Conservation (phyloP, 2,329 filamentous ascomycete species). For the Didymella keratinophila region DNA sequence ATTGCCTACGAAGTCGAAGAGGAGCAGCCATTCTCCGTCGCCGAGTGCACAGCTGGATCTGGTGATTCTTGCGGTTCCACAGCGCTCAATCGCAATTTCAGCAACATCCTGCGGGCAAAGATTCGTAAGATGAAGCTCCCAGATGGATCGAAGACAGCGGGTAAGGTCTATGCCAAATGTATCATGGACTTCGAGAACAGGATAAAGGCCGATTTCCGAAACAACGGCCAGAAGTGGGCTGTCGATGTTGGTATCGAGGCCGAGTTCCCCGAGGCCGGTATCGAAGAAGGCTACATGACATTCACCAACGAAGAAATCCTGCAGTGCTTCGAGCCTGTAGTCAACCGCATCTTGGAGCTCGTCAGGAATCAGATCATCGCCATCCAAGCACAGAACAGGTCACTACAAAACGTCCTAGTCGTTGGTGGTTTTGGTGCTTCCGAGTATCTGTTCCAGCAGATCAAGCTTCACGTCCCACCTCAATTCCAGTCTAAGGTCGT, state of each 20-base stretch:
- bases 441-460: conserved; percentile 99
- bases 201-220: conserved; percentile 99
- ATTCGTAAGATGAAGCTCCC: conserved; percentile 99
- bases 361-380: conserved; percentile 99
- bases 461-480: conserved; percentile 96
- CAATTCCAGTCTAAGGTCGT: conserved; percentile 99
- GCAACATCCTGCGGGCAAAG: conserved; percentile 96
- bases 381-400: conserved; percentile 95
- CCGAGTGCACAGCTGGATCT: conserved; percentile 95
- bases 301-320: conserved; percentile 99
- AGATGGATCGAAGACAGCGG: conserved; percentile 95
- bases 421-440: conserved; percentile 98
- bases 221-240: conserved; percentile 99
- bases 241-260: conserved; percentile 98
- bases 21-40: conserved; percentile 94
- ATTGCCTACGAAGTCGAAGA: conserved; percentile 99
- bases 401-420: conserved; percentile 93
- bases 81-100: conserved; percentile 96
- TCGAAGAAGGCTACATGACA: conserved; percentile 99
- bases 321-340: conserved; percentile 98
- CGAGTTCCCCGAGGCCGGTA: conserved; percentile 95
- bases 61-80: conserved; percentile 99
- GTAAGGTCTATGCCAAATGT: conserved; percentile 97
- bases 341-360: conserved; percentile 94
- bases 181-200: conserved; percentile 99